Conservation (phyloP, 2,329 filamentous ascomycete species). For the Aspergillus novoparasiticus region DNA sequence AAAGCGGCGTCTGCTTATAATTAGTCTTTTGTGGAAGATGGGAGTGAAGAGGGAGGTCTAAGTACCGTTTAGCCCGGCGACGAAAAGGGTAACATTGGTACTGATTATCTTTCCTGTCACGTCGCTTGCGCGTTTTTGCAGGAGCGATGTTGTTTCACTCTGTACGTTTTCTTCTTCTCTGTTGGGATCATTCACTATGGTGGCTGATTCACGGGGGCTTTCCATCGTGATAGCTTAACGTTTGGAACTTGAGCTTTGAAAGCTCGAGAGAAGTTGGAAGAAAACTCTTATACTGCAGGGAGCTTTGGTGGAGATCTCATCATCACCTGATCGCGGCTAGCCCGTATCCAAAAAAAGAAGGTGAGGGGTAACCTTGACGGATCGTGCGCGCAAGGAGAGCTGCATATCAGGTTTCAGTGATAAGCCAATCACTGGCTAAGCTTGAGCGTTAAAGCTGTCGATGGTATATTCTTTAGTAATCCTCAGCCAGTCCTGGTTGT, state of each 20-base stretch:
- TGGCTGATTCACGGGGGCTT: neutral
- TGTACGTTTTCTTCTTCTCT: neutral
- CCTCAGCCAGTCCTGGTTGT: too few species aligned
- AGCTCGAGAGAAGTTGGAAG: too few species aligned
- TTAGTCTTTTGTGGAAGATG: neutral
- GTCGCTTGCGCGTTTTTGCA: constrained; percentile 18
- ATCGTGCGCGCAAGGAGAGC: neutral
- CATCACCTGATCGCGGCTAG: neutral
- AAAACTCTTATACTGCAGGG: too few species aligned
- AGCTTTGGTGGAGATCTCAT: neutral
- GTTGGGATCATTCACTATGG: neutral
- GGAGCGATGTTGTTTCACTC: neutral
- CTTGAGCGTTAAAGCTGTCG: too few species aligned
- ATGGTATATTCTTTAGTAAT: too few species aligned
- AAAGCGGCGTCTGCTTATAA: constrained; percentile 20
- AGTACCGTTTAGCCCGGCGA: constrained; percentile 26
- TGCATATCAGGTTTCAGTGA: neutral
- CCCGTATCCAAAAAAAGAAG: neutral
- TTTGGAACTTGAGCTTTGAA: neutral
- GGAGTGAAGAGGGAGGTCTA: too few species aligned
- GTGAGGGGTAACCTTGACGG: neutral
- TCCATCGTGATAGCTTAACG: neutral
- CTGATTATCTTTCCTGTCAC: constrained; percentile 23
- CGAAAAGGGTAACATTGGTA: constrained; percentile 22
- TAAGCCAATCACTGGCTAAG: neutral